phyloP scores from a whole-genome alignment of 257 asterid species.

The Thymus quinquecostatus region DNA sequence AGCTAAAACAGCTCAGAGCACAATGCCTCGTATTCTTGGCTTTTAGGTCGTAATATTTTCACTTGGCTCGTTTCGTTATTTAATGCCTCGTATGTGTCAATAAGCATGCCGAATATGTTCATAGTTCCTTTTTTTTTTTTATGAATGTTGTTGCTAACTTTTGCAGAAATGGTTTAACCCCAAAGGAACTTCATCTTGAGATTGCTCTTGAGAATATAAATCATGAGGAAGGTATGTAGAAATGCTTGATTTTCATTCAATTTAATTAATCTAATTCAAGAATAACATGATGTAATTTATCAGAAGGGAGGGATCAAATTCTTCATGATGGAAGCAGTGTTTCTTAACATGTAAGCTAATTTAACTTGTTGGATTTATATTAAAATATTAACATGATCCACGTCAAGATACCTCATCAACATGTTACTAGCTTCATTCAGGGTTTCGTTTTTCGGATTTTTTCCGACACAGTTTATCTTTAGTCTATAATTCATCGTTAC shows the following conservation, averaged over 20 bases:
- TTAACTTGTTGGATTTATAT: too few relatives aligned
- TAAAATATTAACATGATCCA: too few relatives aligned
- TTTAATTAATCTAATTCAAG: constrained; percentile 6
- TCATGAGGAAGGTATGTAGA: constrained; percentile 68
- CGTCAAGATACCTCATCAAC: too few relatives aligned
- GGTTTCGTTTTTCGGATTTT: too few relatives aligned
- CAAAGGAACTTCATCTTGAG: constrained; percentile 95
- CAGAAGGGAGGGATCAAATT: constrained; percentile 63
- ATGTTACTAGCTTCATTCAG: too few relatives aligned
- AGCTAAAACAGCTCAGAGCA: constrained; percentile 93
- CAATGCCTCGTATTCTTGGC: constrained; percentile 98
- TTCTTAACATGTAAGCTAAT: background rate
- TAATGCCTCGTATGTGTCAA: background rate
- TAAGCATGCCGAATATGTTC: constrained; percentile 50
- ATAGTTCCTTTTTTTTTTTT: constrained; percentile 25
- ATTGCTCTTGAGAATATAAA: constrained; percentile 81
- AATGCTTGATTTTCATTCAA: constrained; percentile 28
- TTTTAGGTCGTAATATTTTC: constrained; percentile 65
- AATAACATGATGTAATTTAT: constrained; percentile 19
- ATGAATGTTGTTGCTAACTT: constrained; percentile 22
- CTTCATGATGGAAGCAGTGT: constrained; percentile 50
- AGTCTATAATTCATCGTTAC: too few relatives aligned
- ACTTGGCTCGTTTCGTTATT: constrained; percentile 8
- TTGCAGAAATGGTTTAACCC: constrained; percentile 84
- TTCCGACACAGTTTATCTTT: too few relatives aligned